Base-by-base conservation (phyloP, 2,329 filamentous ascomycete genomes). In the Daldinia eschscholtzii region DNA sequence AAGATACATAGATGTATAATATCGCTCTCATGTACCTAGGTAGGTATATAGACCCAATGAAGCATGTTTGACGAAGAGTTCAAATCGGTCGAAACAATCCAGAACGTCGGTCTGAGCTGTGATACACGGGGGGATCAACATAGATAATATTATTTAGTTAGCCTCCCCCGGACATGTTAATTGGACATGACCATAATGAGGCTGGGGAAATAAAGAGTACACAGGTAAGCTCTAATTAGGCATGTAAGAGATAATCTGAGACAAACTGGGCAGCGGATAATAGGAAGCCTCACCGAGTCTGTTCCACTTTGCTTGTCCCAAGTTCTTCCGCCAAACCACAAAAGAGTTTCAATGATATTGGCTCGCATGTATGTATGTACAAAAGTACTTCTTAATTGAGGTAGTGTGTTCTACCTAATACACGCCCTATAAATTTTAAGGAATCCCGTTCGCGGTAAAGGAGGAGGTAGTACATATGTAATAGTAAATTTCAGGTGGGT, bases 111-210 rank as follows among this genome's bases (percentile, higher is more conserved):
- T 42, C n/a, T 53, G 30, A 53, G 52, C n/a, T 44, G 50, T 48
- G 26, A 60, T 44, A 55, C 59, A 64, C 35, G 55, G 59, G 42
- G 42, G 30, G 59, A 48, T 57, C 42, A 28, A 46, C 53, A 12
- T 57, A 23, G 20, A 23, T 23, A 9, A 57, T 44, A 57, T 44
- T 28, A 28, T 66, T 64, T 64, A 67, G 63, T 64, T 64, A 67
- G 63, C 59, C 59, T 39, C 53, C 59, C 33, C 56, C 48, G 23
- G 18, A 63, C 28, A 60, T 66, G 48, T 57, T 66, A 53, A 57
- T 60, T 58, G 48, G 63, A 64, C 63, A 46, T 57, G 12, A 5
- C 7, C 50, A 39, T 55, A n/a, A 52, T 20, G 42, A 50, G 33
- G 41, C 48, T 55, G 37, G 46, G 44, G 18, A 18, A 35, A 57